A percentile compares a stretch with the other conserved stretches of the same genome.
Evolutionary conservation across 169 alveolate genomes (phyloP).

Genomic region (Babesia divergens): DNA sequence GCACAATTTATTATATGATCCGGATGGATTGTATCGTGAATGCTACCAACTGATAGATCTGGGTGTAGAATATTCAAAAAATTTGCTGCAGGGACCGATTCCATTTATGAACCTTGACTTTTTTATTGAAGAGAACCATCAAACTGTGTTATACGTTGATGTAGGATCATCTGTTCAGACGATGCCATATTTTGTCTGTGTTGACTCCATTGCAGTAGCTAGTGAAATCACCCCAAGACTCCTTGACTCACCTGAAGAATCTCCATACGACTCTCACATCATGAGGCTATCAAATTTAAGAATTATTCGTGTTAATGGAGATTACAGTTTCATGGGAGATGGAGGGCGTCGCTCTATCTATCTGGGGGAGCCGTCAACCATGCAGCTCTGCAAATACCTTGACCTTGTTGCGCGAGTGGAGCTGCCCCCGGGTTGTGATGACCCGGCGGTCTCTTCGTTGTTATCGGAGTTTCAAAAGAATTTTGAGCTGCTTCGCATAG

Average conservation of each 20-base stretch:
- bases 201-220: slow-evolving; percentile 39
- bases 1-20: slow-evolving; percentile 10
- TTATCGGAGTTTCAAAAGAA: slow-evolving; percentile 1
- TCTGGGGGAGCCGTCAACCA: slow-evolving; percentile 17
- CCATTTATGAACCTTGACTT: slow-evolving; percentile 40
- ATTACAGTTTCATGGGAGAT: slow-evolving; percentile 11
- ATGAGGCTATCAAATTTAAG: slow-evolving; percentile 2
- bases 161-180: background rate
- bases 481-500: slow-evolving; percentile 14
- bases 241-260: slow-evolving; percentile 8
- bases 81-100: slow-evolving; percentile 32
- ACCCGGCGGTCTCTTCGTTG: slow-evolving; percentile 2
- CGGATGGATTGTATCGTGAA: slow-evolving; percentile 8
- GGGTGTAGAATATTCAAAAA: slow-evolving; percentile 47
- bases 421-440: slow-evolving; percentile 5
- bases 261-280: slow-evolving; percentile 42
- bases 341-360: slow-evolving; percentile 28
- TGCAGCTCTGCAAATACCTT: slow-evolving; percentile 34
- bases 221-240: slow-evolving; percentile 13
- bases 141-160: slow-evolving; percentile 20
- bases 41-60: slow-evolving; percentile 51
- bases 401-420: background rate
- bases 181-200: slow-evolving; percentile 18
- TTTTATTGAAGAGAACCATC: slow-evolving; percentile 22
- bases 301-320: slow-evolving; percentile 19